phyloP scores from a whole-genome alignment of 1,139 yeast genomes.

The Petasospora rhodanensis region DNA sequence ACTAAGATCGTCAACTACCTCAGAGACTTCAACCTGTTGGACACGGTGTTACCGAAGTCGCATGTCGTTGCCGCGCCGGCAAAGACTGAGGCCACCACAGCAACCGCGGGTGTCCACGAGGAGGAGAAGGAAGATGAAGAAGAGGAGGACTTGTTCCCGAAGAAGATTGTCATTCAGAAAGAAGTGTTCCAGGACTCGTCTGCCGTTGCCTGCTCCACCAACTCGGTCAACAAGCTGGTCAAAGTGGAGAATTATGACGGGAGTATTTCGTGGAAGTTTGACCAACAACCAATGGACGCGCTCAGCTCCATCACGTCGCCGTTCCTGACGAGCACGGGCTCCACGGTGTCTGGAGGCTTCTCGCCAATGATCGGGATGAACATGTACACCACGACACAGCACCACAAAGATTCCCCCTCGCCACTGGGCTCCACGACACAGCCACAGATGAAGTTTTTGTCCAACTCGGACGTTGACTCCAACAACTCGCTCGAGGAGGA shows the following conservation, averaged over 20 bases:
- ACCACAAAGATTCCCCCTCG: conserved; percentile 15
- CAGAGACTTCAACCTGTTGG: conserved; percentile 11
- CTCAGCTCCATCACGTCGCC: conserved; percentile 18
- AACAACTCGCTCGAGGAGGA: conserved; percentile 14
- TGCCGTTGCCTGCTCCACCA: conserved; percentile 41
- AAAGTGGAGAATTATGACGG: conserved; percentile 52
- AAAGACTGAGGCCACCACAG: background rate
- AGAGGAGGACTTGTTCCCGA: conserved; percentile 19
- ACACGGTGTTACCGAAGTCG: conserved; percentile 8
- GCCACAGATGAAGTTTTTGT: conserved; percentile 1
- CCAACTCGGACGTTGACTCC: conserved; percentile 14
- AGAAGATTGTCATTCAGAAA: conserved; percentile 14
- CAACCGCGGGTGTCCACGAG: no score
- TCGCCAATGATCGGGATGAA: conserved; percentile 13
- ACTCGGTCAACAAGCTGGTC: conserved; percentile 39
- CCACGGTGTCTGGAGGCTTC: conserved; percentile 15
- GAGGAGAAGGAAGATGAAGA: background rate
- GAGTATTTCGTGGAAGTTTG: conserved; percentile 54
- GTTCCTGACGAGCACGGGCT: conserved; percentile 17
- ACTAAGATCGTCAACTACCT: no score
- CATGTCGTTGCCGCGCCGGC: background rate
- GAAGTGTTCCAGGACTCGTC: conserved; percentile 11
- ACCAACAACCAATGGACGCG: conserved; percentile 31
- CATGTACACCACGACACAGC: conserved; percentile 2
- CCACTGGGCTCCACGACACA: conserved; percentile 14